Evolutionary conservation across 2,329 filamentous ascomycete species (phyloP).

Genomic region (Nothophaeocryptopus gaeumannii): DNA sequence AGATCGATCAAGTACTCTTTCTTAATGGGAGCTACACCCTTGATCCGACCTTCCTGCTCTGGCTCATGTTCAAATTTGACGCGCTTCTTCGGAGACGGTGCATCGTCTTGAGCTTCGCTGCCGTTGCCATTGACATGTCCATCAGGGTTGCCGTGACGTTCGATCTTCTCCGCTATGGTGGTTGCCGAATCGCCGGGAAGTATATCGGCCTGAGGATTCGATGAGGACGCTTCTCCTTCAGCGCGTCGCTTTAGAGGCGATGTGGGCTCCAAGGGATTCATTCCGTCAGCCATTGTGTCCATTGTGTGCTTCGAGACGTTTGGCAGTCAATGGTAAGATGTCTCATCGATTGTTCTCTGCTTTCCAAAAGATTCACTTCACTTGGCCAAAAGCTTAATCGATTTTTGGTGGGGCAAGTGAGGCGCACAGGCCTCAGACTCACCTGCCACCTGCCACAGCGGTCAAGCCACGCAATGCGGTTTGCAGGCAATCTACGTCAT

Average conservation of each 20-base stretch:
- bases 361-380: too few species aligned
- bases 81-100: slow-evolving; percentile 38
- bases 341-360: too few species aligned
- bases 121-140: slow-evolving; percentile 12
- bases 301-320: not conserved
- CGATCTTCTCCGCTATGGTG: slow-evolving; percentile 42
- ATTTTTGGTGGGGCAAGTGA: too few species aligned
- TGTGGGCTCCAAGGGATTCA: slow-evolving; percentile 28
- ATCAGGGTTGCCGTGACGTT: slow-evolving; percentile 31
- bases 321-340: too few species aligned
- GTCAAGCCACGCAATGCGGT: not conserved
- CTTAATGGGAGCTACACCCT: slow-evolving; percentile 69
- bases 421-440: too few species aligned
- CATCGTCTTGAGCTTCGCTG: slow-evolving; percentile 26
- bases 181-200: slow-evolving; percentile 38
- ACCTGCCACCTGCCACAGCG: too few species aligned
- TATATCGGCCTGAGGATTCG: slow-evolving; percentile 36
- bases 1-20: slow-evolving; percentile 57
- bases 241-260: slow-evolving; percentile 21
- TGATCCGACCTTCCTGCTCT: slow-evolving; percentile 27
- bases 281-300: slow-evolving; percentile 9
- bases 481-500: too few species aligned
- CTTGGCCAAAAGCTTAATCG: too few species aligned
- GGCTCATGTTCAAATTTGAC: slow-evolving; percentile 36
- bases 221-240: slow-evolving; percentile 23